Base-by-base conservation (phyloP, 1,284 basidiomycete species). In the Rhodotorula sp. region DNA sequence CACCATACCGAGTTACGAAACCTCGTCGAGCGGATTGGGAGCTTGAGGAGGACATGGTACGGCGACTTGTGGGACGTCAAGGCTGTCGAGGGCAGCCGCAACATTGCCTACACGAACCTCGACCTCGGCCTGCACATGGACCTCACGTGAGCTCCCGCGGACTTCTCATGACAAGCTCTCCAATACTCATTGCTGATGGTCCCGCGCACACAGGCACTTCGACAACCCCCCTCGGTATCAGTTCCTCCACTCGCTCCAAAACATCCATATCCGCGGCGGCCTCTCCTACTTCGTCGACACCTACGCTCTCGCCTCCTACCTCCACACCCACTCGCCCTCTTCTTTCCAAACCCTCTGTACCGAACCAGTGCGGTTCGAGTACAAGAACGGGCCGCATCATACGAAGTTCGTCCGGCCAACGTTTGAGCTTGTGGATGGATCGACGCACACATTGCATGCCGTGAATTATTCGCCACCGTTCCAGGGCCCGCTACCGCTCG, bases 381-480 rank as follows among this genome's bases (percentile, higher is more conserved):
- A 98, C 81, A 85, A 92, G 78, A 95, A 94, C 77, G 92, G 92
- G 77, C 88, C 88, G 1, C 90, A 95, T 76, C 90, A 92, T 78
- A 85, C 94, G n/a, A 86, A 89, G 72, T 82, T 84, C 74, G 81
- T 84, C n/a, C 93, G 94, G 78, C 87, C 88, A 1, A 91, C 91
- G 4, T 88, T 98, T 77, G 86, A 92, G 75, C 83, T 92, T 29
- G 82, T 81, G 1, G 78, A 57, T 58, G 55, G 52, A 0, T 44
- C 64, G 1, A n/a, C 54, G 1, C 47, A 55, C 20, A 46, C 54
- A 2, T 84, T 91, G 71, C 81, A 81, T 53, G 86, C 88, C 70
- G 85, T 98, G 78, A 96, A 94, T 81, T 98, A 96, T 81, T 90
- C 90, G 7, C 95, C 95, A 0, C 95, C 94, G 0, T 99, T 98